Evolutionary conservation across 768 basidiomycete genomes (phyloP), one percentile per base, ranked within the genome.

Genomic region (Termitomyces sp.): DNA sequence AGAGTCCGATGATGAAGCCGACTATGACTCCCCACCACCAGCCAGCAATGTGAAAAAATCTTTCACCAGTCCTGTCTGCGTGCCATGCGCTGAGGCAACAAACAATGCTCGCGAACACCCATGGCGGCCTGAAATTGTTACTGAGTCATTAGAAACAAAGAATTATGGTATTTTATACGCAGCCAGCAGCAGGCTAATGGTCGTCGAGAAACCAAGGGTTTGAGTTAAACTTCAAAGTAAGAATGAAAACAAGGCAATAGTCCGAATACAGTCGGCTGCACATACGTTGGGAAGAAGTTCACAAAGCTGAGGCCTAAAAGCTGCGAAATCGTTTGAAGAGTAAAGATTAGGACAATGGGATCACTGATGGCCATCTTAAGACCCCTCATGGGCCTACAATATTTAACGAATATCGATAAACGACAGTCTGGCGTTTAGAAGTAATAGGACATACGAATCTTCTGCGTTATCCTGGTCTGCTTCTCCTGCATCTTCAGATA

Each of bases 401-500:
- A n/a, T 29, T 37, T 5, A 1, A 51, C 21, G 8, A 1, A 34
- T 5, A 9, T 29, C 9, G 41, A 44, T 34, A 27, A 32, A 19
- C 2, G 37, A 21, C 7, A 42, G 31, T 31, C 11, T 21, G 5
- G 29, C n/a, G 19, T 32, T 31, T 7, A 25, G n/a, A 31, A 38
- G 42, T 41, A 21, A 14, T 43, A 23, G 23, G 25, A 72, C 83
- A 38, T 64, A 86, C 86, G 85, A 82, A 53, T 83, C 84, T 31
- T 76, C 69, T 0, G 66, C 65, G n/a, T 77, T 78, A 60, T 88
- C 86, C 62, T 78, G 69, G 61, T 87, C 86, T 0, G 85, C 85
- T 70, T 86, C 85, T 1, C 85, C 84, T 9, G 81, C 83, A 63
- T 87, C 85, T 62, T 87, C 86, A 0, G 85, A 82, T 16, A 87